Evolutionary conservation across 441 rosid genomes (phyloP).

Genomic region (Erodium trifolium): DNA sequence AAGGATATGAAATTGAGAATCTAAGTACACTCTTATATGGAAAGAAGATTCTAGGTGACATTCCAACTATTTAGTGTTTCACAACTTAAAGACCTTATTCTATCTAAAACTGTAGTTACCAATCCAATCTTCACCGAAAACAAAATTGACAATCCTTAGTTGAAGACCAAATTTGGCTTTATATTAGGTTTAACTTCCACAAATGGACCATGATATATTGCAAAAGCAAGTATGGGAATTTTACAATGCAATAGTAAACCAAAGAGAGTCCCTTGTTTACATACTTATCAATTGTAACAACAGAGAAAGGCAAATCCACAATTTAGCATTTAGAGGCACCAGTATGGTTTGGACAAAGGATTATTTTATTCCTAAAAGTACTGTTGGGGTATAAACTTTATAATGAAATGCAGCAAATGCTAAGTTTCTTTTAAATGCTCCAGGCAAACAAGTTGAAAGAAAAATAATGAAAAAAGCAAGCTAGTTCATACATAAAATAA

Average conservation of each 20-base stretch:
- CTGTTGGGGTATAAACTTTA: not conserved
- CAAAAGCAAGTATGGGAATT: not conserved
- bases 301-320: not conserved
- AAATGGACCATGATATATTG: not conserved
- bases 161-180: not conserved
- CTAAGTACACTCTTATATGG: not conserved
- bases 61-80: not conserved
- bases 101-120: not conserved
- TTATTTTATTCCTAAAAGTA: not conserved
- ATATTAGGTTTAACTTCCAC: not conserved
- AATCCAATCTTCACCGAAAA: not conserved
- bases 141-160: not conserved
- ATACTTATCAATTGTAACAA: not conserved
- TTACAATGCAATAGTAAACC: not conserved
- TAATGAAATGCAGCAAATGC: conserved; percentile 8
- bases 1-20: not conserved
- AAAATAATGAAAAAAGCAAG: conserved; percentile 8
- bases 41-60: not conserved
- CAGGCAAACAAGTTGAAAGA: no score
- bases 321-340: conserved; percentile 1
- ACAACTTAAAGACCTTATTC: not conserved
- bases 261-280: not conserved
- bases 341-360: not conserved
- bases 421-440: conserved; percentile 11
- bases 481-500: conserved; percentile 8